Conservation (phyloP, 2,329 filamentous ascomycete genomes). For the Metarhizium brunneum region DNA sequence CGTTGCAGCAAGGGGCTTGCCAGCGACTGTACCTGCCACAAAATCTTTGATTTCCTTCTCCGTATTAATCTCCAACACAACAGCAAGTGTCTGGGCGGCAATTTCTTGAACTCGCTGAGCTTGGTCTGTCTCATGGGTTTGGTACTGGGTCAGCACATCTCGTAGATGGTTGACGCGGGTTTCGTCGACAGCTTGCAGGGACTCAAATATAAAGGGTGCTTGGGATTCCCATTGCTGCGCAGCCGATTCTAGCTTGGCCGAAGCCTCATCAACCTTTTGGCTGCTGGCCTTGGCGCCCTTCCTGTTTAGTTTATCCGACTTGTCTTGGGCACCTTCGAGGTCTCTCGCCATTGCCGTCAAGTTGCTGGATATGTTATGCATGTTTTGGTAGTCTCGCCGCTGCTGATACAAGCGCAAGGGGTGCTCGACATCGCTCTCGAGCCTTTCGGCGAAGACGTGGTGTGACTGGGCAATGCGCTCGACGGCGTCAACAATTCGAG, state of each 20-base stretch:
- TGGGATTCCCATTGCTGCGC: constrained; percentile 85
- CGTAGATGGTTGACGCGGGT: constrained; percentile 80
- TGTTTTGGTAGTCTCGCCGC: constrained; percentile 69
- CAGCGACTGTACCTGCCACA: constrained; percentile 32
- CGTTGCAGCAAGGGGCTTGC: constrained; percentile 27
- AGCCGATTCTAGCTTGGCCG: constrained; percentile 66
- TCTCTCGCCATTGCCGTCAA: constrained; percentile 73
- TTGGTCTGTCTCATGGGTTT: constrained; percentile 86
- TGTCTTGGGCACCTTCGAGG: constrained; percentile 74
- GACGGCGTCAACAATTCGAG: constrained; percentile 71
- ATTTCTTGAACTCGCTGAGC: constrained; percentile 66
- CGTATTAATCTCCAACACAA: constrained; percentile 78
- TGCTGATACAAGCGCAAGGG: constrained; percentile 68
- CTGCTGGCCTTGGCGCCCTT: constrained; percentile 71
- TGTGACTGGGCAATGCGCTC: constrained; percentile 79
- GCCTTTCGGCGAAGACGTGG: constrained; percentile 66
- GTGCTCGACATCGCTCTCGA: constrained; percentile 81
- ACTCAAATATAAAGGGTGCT: constrained; percentile 90
- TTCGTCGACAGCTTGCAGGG: constrained; percentile 84
- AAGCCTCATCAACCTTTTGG: constrained; percentile 68
- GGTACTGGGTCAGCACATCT: constrained; percentile 82
- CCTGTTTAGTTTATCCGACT: constrained; percentile 71
- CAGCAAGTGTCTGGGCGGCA: constrained; percentile 71
- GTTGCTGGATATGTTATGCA: constrained; percentile 75
- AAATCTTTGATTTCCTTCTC: constrained; percentile 78